Evolutionary conservation across 768 basidiomycete species (phyloP).

Genomic region (Phylloporus rhodoxanthus): DNA sequence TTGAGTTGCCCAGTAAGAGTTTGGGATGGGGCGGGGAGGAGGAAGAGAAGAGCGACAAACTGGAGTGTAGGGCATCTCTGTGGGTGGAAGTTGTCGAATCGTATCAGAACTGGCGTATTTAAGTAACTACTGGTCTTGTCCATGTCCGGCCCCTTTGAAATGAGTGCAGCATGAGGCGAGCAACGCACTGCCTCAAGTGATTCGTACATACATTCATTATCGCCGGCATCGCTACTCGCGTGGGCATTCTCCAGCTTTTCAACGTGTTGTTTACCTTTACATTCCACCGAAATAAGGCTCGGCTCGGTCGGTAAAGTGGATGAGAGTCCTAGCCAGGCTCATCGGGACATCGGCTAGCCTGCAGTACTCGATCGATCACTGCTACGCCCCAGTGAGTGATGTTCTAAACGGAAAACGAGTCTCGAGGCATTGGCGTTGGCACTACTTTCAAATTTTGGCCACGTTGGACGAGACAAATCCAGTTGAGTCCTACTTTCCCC

Average conservation of each 20-base stretch:
- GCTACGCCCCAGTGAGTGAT: constrained; percentile 1
- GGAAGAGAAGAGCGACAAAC: constrained; percentile 17
- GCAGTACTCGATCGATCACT: constrained; percentile 12
- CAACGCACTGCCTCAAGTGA: constrained; percentile 2
- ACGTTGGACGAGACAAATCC: constrained; percentile 7
- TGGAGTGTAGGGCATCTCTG: constrained; percentile 7
- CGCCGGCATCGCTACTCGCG: constrained; percentile 12
- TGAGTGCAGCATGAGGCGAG: constrained; percentile 6
- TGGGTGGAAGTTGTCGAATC: constrained; percentile 5
- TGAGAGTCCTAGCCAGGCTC: not conserved
- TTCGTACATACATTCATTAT: constrained; percentile 9
- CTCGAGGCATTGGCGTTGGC: constrained; percentile 22
- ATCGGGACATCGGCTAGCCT: constrained; percentile 6
- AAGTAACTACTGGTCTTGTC: too few species aligned
- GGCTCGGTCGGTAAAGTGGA: not conserved
- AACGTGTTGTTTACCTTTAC: constrained; percentile 5
- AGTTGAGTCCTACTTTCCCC: constrained; percentile 12
- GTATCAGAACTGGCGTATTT: constrained; percentile 6
- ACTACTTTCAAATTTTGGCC: constrained; percentile 8
- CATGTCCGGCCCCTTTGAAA: too few species aligned
- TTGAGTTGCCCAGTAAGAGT: constrained; percentile 79
- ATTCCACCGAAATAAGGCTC: not conserved
- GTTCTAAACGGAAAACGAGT: constrained; percentile 17
- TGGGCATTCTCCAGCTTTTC: not conserved
- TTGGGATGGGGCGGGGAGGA: constrained; percentile 62